Percentiles rank a stretch among this genome's conserved stretches.
Evolutionary conservation across 2,329 filamentous ascomycete genomes (phyloP).

Genomic region (Pseudogymnoascus destructans): DNA sequence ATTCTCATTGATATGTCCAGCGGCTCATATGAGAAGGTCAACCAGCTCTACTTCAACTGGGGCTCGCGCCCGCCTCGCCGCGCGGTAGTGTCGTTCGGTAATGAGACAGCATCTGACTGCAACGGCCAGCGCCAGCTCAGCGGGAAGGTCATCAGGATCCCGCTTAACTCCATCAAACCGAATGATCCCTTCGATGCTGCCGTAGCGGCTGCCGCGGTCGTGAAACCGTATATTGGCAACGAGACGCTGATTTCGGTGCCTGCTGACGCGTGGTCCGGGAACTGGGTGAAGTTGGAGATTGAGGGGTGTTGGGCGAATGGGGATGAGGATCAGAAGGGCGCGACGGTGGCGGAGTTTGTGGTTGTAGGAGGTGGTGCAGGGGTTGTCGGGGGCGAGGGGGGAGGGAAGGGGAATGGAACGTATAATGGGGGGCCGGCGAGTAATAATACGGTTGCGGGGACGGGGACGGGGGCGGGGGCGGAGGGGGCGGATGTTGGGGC

Average conservation of each 20-base stretch:
- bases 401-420: background rate
- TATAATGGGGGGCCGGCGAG: background rate
- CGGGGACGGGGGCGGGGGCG: background rate
- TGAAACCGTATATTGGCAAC: slow-evolving; percentile 22
- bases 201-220: slow-evolving; percentile 9
- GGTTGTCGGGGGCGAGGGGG: background rate
- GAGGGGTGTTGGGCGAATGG: slow-evolving; percentile 29
- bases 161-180: slow-evolving; percentile 16
- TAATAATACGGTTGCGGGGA: background rate
- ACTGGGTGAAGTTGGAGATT: slow-evolving; percentile 31
- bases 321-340: slow-evolving; percentile 30
- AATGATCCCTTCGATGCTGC: slow-evolving; percentile 20
- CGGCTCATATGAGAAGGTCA: slow-evolving; percentile 30
- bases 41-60: slow-evolving; percentile 46
- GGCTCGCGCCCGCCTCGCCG: slow-evolving; percentile 39
- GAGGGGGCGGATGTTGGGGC: background rate
- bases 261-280: slow-evolving; percentile 22
- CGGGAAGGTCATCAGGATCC: slow-evolving; percentile 15
- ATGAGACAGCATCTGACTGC: slow-evolving; percentile 22
- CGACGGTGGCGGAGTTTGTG: slow-evolving; percentile 41
- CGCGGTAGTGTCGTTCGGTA: slow-evolving; percentile 40
- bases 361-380: slow-evolving; percentile 18
- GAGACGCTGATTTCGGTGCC: slow-evolving; percentile 20
- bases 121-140: slow-evolving; percentile 7
- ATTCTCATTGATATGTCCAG: slow-evolving; percentile 40